Evolutionary conservation across 164 flowering plant species (phyloP).

Genomic region (Platanus orientalis): DNA sequence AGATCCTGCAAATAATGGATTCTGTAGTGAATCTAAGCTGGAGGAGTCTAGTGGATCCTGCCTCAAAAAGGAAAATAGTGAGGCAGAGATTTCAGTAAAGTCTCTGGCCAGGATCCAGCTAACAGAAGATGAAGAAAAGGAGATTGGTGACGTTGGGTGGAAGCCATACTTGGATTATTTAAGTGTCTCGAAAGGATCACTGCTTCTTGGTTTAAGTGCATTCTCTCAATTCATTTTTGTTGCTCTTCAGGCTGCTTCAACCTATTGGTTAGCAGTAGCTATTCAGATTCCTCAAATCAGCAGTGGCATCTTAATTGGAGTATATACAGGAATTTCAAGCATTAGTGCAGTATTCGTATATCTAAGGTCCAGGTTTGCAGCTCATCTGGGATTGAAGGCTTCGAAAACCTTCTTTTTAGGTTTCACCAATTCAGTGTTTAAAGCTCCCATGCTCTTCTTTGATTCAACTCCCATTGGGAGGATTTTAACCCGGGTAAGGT

Average conservation of each 20-base stretch:
- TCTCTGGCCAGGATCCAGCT: slow-evolving; percentile 42
- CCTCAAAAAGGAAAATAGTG: slow-evolving; percentile 20
- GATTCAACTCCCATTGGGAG: no score
- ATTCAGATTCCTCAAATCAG: slow-evolving; percentile 41
- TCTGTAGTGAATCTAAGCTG: slow-evolving; percentile 3
- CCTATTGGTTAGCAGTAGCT: slow-evolving; percentile 78
- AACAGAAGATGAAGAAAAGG: slow-evolving; percentile 73
- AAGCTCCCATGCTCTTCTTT: no score
- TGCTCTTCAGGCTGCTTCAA: slow-evolving; percentile 53
- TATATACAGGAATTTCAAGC: slow-evolving; percentile 52
- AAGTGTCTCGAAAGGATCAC: slow-evolving; percentile 41
- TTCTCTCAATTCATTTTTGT: slow-evolving; percentile 44
- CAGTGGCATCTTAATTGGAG: slow-evolving; percentile 45
- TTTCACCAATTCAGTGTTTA: no score
- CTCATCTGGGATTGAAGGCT: slow-evolving; percentile 63
- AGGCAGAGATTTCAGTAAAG: slow-evolving; percentile 38
- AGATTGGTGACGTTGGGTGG: slow-evolving; percentile 67
- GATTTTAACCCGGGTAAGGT: no score
- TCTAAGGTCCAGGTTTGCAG: slow-evolving; percentile 44
- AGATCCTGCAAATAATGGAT: slow-evolving; percentile 17
- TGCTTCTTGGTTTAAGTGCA: slow-evolving; percentile 22
- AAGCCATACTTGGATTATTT: slow-evolving; percentile 71
- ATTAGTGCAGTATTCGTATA: slow-evolving; percentile 50
- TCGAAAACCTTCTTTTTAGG: slow-evolving; percentile 67
- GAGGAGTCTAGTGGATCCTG: slow-evolving; percentile 15